Percentiles rank a stretch among this genome's conserved stretches.
Conservation (phyloP, 768 basidiomycete genomes). For the Paxillus ammoniavirescens region DNA sequence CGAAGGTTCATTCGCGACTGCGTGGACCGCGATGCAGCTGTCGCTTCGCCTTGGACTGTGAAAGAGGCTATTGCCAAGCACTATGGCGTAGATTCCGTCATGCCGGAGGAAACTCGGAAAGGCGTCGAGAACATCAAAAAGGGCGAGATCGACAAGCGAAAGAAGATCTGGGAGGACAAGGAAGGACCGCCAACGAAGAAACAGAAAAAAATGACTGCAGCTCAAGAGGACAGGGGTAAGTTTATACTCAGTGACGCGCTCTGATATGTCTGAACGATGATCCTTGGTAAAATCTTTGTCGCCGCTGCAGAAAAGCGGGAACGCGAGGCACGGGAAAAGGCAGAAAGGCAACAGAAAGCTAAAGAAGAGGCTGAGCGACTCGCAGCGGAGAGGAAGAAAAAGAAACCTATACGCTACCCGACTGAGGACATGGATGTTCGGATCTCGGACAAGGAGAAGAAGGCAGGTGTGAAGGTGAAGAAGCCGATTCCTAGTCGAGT, state of each 20-base stretch:
- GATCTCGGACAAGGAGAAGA: conserved; percentile 79
- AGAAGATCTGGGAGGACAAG: conserved; percentile 88
- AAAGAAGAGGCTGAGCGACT: conserved; percentile 73
- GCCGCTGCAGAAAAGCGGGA: conserved; percentile 60
- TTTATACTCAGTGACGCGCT: neutral
- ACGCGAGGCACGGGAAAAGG: conserved; percentile 67
- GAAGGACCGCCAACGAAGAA: conserved; percentile 81
- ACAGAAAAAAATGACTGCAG: conserved; percentile 73
- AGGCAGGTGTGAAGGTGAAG: conserved; percentile 66
- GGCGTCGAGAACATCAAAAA: conserved; percentile 80
- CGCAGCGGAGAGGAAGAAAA: conserved; percentile 81
- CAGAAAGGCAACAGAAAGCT: conserved; percentile 58
- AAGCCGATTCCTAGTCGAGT: conserved; percentile 64
- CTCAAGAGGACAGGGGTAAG: conserved; percentile 74
- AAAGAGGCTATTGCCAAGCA: conserved; percentile 80
- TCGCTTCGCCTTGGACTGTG: conserved; percentile 95
- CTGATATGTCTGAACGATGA: conserved; percentile 7
- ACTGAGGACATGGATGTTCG: conserved; percentile 89
- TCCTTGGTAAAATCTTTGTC: conserved; percentile 29
- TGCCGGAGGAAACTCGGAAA: conserved; percentile 82
- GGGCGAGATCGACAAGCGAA: conserved; percentile 89
- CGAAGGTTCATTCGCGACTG: conserved; percentile 96
- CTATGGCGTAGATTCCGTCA: conserved; percentile 81
- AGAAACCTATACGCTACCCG: conserved; percentile 88
- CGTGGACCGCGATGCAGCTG: conserved; percentile 86